A percentile compares a stretch with the other conserved stretches of the same genome.
These are phyloP conservation scores for Nicotiana obtusifolia DNA, from an alignment of 257 asterid genomes.

Conservation along the genomic window DNA sequence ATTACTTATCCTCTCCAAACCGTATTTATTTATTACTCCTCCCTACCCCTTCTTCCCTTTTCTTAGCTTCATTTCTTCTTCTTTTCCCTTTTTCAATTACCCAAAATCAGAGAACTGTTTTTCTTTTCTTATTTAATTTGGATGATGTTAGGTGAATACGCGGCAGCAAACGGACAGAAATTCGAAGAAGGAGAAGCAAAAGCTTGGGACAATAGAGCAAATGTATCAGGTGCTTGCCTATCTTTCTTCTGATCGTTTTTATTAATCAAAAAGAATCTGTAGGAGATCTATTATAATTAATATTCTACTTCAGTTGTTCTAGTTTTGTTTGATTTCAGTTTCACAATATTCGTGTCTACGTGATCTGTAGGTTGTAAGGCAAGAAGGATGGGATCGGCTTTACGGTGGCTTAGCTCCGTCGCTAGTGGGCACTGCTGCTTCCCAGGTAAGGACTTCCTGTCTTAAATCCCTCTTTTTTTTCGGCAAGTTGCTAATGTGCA, in stretches of 20 bases:
- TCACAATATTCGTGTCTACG: background rate
- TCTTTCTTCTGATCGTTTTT: background rate
- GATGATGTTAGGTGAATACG: constrained; percentile 57
- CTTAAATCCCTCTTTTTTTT: no score
- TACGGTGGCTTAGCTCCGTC: constrained; percentile 93
- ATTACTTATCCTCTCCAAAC: constrained; percentile 93
- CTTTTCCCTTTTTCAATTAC: background rate
- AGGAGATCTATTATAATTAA: no score
- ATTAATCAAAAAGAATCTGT: no score
- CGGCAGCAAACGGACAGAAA: constrained; percentile 91
- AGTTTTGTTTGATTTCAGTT: background rate
- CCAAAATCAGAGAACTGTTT: no score
- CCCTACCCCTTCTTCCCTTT: background rate
- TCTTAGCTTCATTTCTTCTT: background rate
- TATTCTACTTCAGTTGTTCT: background rate
- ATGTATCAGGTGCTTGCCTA: constrained; percentile 54
- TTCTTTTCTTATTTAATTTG: background rate
- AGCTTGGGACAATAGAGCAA: constrained; percentile 51
- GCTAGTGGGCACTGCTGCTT: constrained; percentile 85
- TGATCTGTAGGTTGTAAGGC: constrained; percentile 56
- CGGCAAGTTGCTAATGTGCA: background rate
- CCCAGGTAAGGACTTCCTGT: constrained; percentile 46
- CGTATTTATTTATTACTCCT: constrained; percentile 22
- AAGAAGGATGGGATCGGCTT: constrained; percentile 88
- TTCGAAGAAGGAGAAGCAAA: constrained; percentile 53